Base-by-base conservation (phyloP, 2,329 filamentous ascomycete genomes). In the Purpureocillium takamizusanense region DNA sequence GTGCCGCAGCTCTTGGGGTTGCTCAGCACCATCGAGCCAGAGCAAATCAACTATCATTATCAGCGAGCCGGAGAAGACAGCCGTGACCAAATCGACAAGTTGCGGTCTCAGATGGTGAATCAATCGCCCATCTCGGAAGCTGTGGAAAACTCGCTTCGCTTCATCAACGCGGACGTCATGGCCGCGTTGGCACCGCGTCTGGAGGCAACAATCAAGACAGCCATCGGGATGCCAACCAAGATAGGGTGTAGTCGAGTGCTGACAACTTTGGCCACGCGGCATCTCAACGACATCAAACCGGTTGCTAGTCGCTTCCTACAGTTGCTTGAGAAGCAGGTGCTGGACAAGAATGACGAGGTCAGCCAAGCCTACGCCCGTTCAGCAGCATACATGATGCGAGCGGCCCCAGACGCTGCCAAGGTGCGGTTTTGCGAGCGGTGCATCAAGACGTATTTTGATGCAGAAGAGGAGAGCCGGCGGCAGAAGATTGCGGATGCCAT, bases 341-440 rank as follows among this genome's bases (percentile, higher is more conserved):
- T 95, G 36, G 92, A 98, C 57, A 82, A 84, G 46, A 98, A 98
- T 53, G 88, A 95, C 50, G 92, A 94, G 14, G 89, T 95, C 40
- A 89, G 84, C 53, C 83, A 85, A 44, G 85, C 85, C 2, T 98
- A 95, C 56, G 90, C 89, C 15, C 81, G 80, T 38, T 81, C 89
- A 3, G 77, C 87, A 16, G 92, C 90, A 0, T 97, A 97, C 56
- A 70, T 97, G 39, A 73, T 92, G 49, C 78, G 78, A 23, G 63
- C 72, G 2, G 72, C 68, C 1, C 65, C 69, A 9, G 62, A 74
- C 11, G 59, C 67, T 9, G 58, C 66, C 10, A 70, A 72, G 35
- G 57, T 69, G 30, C 60, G 64, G 6, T 78, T 80, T 44, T 71
- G 69, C 28, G 55, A 63, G 11, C 65, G 66, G 41, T 64, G 77